These are phyloP conservation scores for Cucurbita moschata DNA, from an alignment of 306 rosid species.

Conservation along the genomic window DNA sequence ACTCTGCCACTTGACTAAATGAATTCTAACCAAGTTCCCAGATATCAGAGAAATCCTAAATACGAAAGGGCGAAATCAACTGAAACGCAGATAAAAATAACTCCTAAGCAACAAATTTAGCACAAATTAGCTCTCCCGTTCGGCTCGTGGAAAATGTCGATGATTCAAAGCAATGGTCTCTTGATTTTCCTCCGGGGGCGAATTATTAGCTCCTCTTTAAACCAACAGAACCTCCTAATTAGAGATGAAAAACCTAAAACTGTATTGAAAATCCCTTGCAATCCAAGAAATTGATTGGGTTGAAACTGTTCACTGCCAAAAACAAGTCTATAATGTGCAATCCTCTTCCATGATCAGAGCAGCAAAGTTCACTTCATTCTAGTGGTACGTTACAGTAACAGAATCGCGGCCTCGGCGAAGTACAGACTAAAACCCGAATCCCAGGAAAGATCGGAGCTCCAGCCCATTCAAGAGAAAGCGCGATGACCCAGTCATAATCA, in stretches of 20 bases:
- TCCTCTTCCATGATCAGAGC: conserved; percentile 59
- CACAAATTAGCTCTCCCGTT: conserved; percentile 29
- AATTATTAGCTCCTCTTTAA: conserved; percentile 27
- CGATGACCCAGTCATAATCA: conserved; percentile 9
- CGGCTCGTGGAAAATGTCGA: conserved; percentile 26
- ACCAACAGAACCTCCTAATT: neutral
- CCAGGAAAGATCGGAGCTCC: conserved; percentile 20
- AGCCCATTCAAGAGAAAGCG: conserved; percentile 13
- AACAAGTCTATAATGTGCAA: conserved; percentile 28
- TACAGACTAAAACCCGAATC: conserved; percentile 22
- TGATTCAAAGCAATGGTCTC: conserved; percentile 27
- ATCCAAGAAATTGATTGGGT: conserved; percentile 9
- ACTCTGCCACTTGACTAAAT: conserved; percentile 6
- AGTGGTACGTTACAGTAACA: conserved; percentile 33
- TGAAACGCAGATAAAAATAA: neutral
- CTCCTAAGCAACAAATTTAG: conserved; percentile 10
- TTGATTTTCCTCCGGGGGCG: conserved; percentile 16
- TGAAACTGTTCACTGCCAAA: conserved; percentile 31
- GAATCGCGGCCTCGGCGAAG: conserved; percentile 21
- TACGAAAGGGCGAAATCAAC: neutral
- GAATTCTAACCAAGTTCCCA: neutral
- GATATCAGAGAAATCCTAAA: neutral
- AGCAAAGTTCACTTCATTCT: conserved; percentile 24
- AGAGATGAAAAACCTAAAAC: neutral
- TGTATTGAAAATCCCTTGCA: conserved; percentile 9